These are phyloP conservation scores for Aschersonia sp. DNA, from an alignment of 2,329 filamentous ascomycete genomes.

Conservation along the genomic window DNA sequence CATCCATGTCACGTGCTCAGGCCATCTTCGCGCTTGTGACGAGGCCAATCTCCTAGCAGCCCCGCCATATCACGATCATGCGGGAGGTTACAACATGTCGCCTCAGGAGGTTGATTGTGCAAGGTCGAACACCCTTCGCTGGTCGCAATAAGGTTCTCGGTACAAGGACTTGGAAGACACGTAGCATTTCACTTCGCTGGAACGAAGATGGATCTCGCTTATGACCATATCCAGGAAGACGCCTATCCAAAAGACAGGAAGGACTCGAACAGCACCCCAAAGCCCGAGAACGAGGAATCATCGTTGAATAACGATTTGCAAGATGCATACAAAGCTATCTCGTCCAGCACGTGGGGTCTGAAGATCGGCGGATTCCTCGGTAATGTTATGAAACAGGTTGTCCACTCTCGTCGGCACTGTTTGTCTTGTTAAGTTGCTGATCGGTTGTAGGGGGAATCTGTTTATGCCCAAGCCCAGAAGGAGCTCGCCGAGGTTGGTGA, in stretches of 20 bases:
- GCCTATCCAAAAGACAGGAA: conserved; percentile 47
- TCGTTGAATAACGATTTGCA: conserved; percentile 80
- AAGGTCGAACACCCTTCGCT: neutral
- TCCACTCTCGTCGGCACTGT: too few species aligned
- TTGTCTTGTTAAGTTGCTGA: neutral
- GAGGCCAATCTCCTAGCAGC: neutral
- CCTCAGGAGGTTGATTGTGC: neutral
- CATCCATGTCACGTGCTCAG: neutral
- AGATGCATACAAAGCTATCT: conserved; percentile 90
- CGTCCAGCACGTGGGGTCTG: conserved; percentile 80
- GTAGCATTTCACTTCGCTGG: too few species aligned
- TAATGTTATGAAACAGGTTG: conserved; percentile 82
- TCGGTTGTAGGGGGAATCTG: conserved; percentile 51
- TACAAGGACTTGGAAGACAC: too few species aligned
- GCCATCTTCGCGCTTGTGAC: neutral
- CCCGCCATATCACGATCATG: neutral
- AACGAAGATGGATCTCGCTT: conserved; percentile 77
- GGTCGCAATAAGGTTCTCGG: neutral
- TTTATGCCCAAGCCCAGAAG: conserved; percentile 75
- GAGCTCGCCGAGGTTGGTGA: conserved; percentile 68
- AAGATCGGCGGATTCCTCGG: conserved; percentile 79
- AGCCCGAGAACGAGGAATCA: conserved; percentile 23
- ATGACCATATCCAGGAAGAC: conserved; percentile 91
- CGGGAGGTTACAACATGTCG: neutral
- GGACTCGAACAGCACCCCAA: conserved; percentile 26